Evolutionary conservation across 768 basidiomycete species (phyloP).

Genomic region (Pleurotus citrinopileatus): DNA sequence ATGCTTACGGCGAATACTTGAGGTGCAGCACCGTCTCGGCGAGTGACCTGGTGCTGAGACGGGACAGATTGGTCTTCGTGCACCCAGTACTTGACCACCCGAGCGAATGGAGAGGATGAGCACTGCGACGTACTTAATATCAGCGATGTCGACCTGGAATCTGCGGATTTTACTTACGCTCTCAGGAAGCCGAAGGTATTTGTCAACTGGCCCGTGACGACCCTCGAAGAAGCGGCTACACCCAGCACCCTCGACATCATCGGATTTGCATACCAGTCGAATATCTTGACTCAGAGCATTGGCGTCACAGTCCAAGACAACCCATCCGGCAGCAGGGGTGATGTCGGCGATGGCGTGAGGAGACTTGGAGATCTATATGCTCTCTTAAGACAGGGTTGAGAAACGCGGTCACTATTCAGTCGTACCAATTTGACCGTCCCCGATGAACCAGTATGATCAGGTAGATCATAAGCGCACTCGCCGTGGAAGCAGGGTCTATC

Average conservation of each 20-base stretch:
- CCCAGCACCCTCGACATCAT: neutral
- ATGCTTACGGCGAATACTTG: constrained; percentile 30
- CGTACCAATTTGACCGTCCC: neutral
- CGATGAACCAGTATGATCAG: neutral
- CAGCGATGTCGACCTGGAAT: neutral
- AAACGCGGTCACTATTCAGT: neutral
- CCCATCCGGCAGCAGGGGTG: neutral
- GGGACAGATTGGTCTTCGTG: constrained; percentile 44
- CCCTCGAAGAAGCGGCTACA: constrained; percentile 39
- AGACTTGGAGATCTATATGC: neutral
- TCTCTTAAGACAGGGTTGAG: no score
- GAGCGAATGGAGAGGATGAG: constrained; percentile 35
- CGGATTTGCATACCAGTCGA: neutral
- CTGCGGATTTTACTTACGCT: constrained; percentile 29
- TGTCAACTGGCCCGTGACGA: constrained; percentile 37
- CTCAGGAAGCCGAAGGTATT: constrained; percentile 51
- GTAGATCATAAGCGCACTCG: neutral
- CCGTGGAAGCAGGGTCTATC: neutral
- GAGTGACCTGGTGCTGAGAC: constrained; percentile 15
- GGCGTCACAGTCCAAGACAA: neutral
- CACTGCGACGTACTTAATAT: constrained; percentile 27
- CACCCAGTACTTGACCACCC: constrained; percentile 38
- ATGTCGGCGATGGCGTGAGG: neutral
- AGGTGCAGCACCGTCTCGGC: constrained; percentile 21
- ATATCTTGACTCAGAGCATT: neutral